A percentile compares a stretch with the other conserved stretches of the same genome.
phyloP scores from a whole-genome alignment of 1,139 yeast genomes.

The Torulaspora globosa region DNA sequence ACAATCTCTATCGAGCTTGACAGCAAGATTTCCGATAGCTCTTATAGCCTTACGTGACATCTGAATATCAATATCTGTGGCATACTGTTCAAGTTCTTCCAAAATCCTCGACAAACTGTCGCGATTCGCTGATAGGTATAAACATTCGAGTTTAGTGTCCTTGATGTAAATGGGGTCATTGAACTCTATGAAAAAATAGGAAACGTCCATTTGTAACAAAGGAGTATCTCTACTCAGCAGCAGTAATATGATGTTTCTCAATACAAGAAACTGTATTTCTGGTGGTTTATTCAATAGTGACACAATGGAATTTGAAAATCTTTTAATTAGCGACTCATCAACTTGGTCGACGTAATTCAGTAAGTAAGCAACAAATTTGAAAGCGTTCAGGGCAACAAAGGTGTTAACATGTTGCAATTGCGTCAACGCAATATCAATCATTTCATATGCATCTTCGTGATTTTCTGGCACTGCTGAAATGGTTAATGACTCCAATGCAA shows the following conservation, averaged over 20 bases:
- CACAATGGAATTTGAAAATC: constrained; percentile 68
- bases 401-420: constrained; percentile 78
- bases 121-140: constrained; percentile 71
- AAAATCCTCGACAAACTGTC: constrained; percentile 58
- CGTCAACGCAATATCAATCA: constrained; percentile 69
- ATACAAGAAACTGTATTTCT: constrained; percentile 77
- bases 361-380: constrained; percentile 67
- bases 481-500: constrained; percentile 59
- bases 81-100: constrained; percentile 77
- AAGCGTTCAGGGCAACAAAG: constrained; percentile 73
- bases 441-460: constrained; percentile 56
- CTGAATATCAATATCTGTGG: constrained; percentile 78
- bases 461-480: constrained; percentile 69
- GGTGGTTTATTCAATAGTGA: constrained; percentile 72
- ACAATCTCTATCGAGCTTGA: constrained; percentile 57
- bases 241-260: constrained; percentile 74
- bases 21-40: constrained; percentile 85
- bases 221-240: constrained; percentile 64
- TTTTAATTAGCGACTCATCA: constrained; percentile 44
- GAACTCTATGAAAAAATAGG: constrained; percentile 73
- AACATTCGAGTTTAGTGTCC: constrained; percentile 84
- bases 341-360: constrained; percentile 58
- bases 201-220: constrained; percentile 58
- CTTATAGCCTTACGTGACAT: constrained; percentile 85
- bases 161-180: constrained; percentile 86